Evolutionary conservation across 202 grass and related monocot genomes (phyloP).

Genomic region (Elaeis oleifera): DNA sequence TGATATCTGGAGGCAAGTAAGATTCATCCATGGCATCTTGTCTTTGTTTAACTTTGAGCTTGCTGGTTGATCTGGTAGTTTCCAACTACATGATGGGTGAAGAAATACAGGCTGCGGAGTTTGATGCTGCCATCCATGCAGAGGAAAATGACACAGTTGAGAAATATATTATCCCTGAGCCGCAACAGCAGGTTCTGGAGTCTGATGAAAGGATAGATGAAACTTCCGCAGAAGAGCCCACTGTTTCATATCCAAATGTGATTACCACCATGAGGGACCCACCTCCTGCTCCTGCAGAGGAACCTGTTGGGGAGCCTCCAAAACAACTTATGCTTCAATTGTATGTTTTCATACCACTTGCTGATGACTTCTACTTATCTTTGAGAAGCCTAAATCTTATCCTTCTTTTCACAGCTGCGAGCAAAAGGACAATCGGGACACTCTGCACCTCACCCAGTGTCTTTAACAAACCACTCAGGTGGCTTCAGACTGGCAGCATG

Average conservation of each 20-base stretch:
- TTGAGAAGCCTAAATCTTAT: slow-evolving; percentile 11
- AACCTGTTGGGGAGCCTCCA: slow-evolving; percentile 38
- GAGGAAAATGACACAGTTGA: slow-evolving; percentile 34
- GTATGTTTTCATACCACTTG: slow-evolving; percentile 29
- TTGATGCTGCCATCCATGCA: slow-evolving; percentile 22
- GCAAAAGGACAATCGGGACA: slow-evolving; percentile 36
- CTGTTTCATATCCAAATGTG: slow-evolving; percentile 17
- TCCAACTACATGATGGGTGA: slow-evolving; percentile 32
- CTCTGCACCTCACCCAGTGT: slow-evolving; percentile 22
- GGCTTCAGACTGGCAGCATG: slow-evolving; percentile 30
- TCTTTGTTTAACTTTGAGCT: too few species aligned
- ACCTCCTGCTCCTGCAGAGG: slow-evolving; percentile 36
- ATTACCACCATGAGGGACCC: slow-evolving; percentile 32
- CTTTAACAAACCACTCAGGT: slow-evolving; percentile 19
- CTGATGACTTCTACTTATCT: slow-evolving; percentile 10
- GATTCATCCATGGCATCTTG: too few species aligned
- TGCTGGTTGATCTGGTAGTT: slow-evolving; percentile 28
- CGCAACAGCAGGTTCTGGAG: slow-evolving; percentile 37
- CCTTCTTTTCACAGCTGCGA: slow-evolving; percentile 44
- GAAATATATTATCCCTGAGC: slow-evolving; percentile 40
- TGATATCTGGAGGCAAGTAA: too few species aligned
- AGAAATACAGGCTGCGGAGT: slow-evolving; percentile 33
- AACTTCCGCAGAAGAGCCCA: slow-evolving; percentile 33
- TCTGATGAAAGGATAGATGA: slow-evolving; percentile 26
- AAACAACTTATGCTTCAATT: slow-evolving; percentile 91